A percentile compares a stretch with the other conserved stretches of the same genome.
Evolutionary conservation across 257 asterid genomes (phyloP).

Genomic region (Nicotiana attenuata): DNA sequence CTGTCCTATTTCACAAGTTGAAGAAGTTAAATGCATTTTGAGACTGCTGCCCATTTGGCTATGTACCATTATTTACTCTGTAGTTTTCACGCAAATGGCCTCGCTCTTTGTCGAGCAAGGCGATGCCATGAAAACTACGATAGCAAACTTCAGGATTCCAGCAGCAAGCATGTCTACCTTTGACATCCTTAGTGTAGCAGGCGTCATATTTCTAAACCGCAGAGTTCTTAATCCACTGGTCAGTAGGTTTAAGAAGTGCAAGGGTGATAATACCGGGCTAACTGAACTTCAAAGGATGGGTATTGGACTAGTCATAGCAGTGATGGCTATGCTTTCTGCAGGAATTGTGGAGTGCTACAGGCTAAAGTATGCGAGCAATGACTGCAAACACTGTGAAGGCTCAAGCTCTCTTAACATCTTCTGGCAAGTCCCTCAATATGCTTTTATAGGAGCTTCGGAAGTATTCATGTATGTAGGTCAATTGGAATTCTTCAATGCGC

Average conservation of each 20-base stretch:
- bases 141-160: slow-evolving; percentile 73
- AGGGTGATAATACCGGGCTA: slow-evolving; percentile 20
- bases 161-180: slow-evolving; percentile 97
- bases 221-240: slow-evolving; percentile 58
- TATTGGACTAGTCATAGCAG: slow-evolving; percentile 73
- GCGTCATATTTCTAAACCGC: slow-evolving; percentile 79
- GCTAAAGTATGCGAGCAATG: slow-evolving; percentile 57
- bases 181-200: slow-evolving; percentile 84
- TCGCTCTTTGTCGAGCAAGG: slow-evolving; percentile 97
- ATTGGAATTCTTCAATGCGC: slow-evolving; percentile 83
- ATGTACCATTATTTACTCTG: slow-evolving; percentile 90
- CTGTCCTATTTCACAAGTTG: slow-evolving; percentile 91
- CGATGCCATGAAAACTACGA: slow-evolving; percentile 68
- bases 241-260: slow-evolving; percentile 30
- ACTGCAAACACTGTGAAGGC: slow-evolving; percentile 70
- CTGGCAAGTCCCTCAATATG: slow-evolving; percentile 95
- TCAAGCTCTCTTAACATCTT: slow-evolving; percentile 87
- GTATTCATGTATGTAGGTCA: slow-evolving; percentile 96
- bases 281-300: slow-evolving; percentile 96
- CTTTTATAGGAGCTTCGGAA: slow-evolving; percentile 85
- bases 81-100: slow-evolving; percentile 98
- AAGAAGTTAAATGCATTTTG: slow-evolving; percentile 83
- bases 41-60: slow-evolving; percentile 92
- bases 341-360: slow-evolving; percentile 78
- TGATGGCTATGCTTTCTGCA: slow-evolving; percentile 71